phyloP scores from a whole-genome alignment of 1,284 basidiomycete species.

The Mrakiaceae sp. region DNA sequence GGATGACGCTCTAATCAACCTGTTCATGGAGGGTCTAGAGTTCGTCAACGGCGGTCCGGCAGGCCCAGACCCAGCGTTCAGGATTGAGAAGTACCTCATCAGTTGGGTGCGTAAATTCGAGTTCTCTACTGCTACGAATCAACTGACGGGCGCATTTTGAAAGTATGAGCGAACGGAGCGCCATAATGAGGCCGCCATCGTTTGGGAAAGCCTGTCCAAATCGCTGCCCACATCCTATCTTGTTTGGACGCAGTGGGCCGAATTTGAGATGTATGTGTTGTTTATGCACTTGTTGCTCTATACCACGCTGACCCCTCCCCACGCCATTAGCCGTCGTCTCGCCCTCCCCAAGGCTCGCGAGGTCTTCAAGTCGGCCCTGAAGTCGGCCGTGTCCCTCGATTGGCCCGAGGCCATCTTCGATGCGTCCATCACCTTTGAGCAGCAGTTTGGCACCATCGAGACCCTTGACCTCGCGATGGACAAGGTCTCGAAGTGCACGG shows the following conservation, averaged over 20 bases:
- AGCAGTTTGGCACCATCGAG: slow-evolving; percentile 60
- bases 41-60: slow-evolving; percentile 26
- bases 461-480: slow-evolving; percentile 57
- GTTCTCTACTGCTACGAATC: slow-evolving; percentile 22
- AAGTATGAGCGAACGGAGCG: slow-evolving; percentile 26
- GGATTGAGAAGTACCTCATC: slow-evolving; percentile 68
- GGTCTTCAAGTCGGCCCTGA: slow-evolving; percentile 51
- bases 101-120: slow-evolving; percentile 47
- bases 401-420: slow-evolving; percentile 90
- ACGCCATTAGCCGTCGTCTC: slow-evolving; percentile 19
- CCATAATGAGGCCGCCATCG: slow-evolving; percentile 21
- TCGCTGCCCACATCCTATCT: slow-evolving; percentile 17
- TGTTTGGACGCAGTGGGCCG: slow-evolving; percentile 26
- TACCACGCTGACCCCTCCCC: not conserved
- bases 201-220: slow-evolving; percentile 25
- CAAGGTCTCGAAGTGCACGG: slow-evolving; percentile 54
- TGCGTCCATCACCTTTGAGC: slow-evolving; percentile 75
- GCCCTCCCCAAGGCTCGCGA: slow-evolving; percentile 49
- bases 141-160: slow-evolving; percentile 27
- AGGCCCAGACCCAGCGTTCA: slow-evolving; percentile 47
- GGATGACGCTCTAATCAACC: slow-evolving; percentile 5
- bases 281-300: not conserved
- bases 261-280: slow-evolving; percentile 31
- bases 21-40: slow-evolving; percentile 25
- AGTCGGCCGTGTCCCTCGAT: slow-evolving; percentile 54